phyloP scores from a whole-genome alignment of 306 rosid species.

The Quercus rubra region DNA sequence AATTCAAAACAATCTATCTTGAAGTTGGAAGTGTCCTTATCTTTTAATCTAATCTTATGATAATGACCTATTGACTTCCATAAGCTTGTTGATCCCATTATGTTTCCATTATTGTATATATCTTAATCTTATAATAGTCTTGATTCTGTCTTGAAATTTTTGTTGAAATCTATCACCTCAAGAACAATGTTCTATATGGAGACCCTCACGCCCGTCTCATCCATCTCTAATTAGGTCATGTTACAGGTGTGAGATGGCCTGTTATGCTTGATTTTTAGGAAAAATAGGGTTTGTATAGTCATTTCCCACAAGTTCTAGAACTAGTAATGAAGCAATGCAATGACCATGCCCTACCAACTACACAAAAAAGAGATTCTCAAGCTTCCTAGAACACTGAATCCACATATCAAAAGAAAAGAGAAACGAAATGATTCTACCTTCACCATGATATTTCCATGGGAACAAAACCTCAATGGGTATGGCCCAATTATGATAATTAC shows the following conservation, averaged over 20 bases:
- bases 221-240: too few relatives aligned
- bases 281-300: not conserved
- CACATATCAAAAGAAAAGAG: conserved; percentile 6
- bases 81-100: not conserved
- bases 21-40: conserved; percentile 3
- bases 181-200: too few relatives aligned
- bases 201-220: too few relatives aligned
- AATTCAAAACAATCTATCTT: not conserved
- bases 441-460: not conserved
- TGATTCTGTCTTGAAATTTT: not conserved
- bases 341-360: conserved; percentile 15
- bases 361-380: conserved; percentile 1
- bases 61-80: not conserved
- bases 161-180: conserved; percentile 5
- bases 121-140: not conserved
- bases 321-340: conserved; percentile 9
- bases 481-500: conserved; percentile 32
- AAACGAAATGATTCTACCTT: not conserved
- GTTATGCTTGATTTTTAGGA: not conserved
- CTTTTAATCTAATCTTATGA: not conserved
- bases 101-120: not conserved
- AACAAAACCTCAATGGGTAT: conserved; percentile 40
- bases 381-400: not conserved
- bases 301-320: not conserved
- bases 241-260: not conserved